phyloP scores from a whole-genome alignment of 2,329 filamentous ascomycete genomes.

The Trichoderma koningiopsis region DNA sequence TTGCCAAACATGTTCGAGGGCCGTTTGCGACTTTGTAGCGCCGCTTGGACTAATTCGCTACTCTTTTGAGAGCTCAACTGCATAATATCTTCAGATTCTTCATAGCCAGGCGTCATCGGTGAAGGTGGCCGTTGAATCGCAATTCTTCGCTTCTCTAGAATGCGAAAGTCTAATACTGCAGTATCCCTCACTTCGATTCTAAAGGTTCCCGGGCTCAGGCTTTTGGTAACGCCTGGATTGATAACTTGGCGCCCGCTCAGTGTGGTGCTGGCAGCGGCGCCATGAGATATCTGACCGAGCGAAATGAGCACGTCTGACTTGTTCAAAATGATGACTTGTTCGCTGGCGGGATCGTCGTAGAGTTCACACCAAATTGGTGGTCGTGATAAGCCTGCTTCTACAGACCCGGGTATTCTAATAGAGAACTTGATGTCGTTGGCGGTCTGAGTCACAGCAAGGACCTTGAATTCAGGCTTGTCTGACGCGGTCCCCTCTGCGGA shows the following conservation, averaged over 20 bases:
- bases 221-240: conserved; percentile 48
- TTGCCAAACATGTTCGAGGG: too few species aligned
- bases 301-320: conserved; percentile 57
- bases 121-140: conserved; percentile 40
- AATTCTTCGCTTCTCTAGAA: conserved; percentile 57
- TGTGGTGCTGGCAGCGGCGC: conserved; percentile 42
- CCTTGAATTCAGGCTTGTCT: conserved; percentile 57
- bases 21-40: too few species aligned
- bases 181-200: conserved; percentile 53
- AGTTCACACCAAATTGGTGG: conserved; percentile 60
- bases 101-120: conserved; percentile 27
- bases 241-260: conserved; percentile 48
- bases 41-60: too few species aligned
- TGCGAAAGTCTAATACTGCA: conserved; percentile 59
- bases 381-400: conserved; percentile 45
- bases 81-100: too few species aligned
- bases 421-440: conserved; percentile 62
- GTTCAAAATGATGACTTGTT: conserved; percentile 60
- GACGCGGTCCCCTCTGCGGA: conserved; percentile 56
- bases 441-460: conserved; percentile 63
- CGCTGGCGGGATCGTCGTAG: conserved; percentile 61
- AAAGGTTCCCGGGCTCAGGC: conserved; percentile 59
- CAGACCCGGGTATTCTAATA: conserved; percentile 56
- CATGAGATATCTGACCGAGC: conserved; percentile 50
- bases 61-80: too few species aligned